Conservation (phyloP, 2,329 filamentous ascomycete genomes). For the Blumeria graminis region DNA sequence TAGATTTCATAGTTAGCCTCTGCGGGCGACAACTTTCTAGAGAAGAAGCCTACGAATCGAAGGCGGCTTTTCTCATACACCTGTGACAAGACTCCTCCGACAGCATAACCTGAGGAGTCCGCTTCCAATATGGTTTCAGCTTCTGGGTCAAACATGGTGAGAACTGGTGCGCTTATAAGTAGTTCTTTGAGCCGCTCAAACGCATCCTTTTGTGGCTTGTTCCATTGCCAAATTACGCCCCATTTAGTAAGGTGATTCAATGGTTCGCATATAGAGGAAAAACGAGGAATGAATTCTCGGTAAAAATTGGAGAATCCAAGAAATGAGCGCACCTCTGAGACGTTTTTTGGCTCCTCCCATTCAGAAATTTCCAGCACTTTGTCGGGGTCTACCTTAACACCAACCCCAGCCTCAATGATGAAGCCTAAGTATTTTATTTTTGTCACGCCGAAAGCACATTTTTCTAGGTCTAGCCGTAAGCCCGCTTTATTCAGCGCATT, state of each 20-base stretch:
- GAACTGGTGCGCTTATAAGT: too few species aligned
- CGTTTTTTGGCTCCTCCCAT: constrained; percentile 7
- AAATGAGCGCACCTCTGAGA: not conserved
- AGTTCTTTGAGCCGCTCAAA: too few species aligned
- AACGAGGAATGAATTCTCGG: not conserved
- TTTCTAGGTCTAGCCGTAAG: too few species aligned
- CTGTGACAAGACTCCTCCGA: not conserved
- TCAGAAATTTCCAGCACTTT: not conserved
- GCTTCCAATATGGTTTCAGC: not conserved
- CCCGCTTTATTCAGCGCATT: too few species aligned
- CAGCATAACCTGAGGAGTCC: not conserved
- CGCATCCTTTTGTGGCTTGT: too few species aligned
- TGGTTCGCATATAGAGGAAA: too few species aligned
- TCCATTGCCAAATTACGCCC: too few species aligned
- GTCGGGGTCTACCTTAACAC: not conserved
- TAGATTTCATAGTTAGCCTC: not conserved
- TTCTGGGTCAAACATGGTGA: not conserved
- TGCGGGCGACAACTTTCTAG: not conserved
- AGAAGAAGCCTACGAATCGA: not conserved
- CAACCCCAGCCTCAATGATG: not conserved
- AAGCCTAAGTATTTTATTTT: not conserved
- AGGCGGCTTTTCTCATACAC: not conserved
- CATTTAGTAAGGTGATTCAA: too few species aligned
- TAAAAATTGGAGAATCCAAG: not conserved
- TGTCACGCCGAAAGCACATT: not conserved